Percentiles rank a stretch among this genome's conserved stretches.
These are phyloP conservation scores for Sungouiozyma ichnusensis DNA, from an alignment of 805 yeast genomes.

Conservation along the genomic window DNA sequence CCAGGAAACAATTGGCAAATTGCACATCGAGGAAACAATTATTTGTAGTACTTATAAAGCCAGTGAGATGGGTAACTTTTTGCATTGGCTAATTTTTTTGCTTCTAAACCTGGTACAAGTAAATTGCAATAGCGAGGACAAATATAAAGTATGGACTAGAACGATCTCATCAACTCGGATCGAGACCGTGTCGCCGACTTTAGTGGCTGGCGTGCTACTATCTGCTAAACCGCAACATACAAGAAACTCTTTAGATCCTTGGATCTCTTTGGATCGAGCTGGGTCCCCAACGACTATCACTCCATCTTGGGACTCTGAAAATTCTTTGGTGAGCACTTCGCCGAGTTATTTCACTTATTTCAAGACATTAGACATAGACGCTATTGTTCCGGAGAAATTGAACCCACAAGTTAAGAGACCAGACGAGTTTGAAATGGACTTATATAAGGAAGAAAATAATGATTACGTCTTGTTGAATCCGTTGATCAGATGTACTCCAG, in stretches of 20 bases:
- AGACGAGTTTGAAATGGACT: slow-evolving; percentile 44
- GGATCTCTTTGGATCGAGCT: slow-evolving; percentile 65
- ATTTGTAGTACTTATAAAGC: background rate
- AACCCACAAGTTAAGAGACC: slow-evolving; percentile 16
- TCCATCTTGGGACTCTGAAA: slow-evolving; percentile 65
- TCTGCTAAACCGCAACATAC: slow-evolving; percentile 34
- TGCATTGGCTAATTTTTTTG: no score
- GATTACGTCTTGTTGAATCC: slow-evolving; percentile 65
- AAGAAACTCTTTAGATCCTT: slow-evolving; percentile 58
- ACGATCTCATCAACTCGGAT: slow-evolving; percentile 44
- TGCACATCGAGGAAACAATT: background rate
- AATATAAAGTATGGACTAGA: slow-evolving; percentile 56
- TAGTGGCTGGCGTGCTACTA: slow-evolving; percentile 45
- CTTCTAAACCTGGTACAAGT: background rate
- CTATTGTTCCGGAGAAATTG: slow-evolving; percentile 4
- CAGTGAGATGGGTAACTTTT: no score
- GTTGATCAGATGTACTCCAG: slow-evolving; percentile 74
- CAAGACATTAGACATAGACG: slow-evolving; percentile 51
- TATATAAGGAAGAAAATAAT: slow-evolving; percentile 50
- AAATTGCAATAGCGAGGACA: slow-evolving; percentile 5
- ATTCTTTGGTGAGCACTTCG: slow-evolving; percentile 41
- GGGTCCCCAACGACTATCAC: slow-evolving; percentile 69
- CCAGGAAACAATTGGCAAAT: no score
- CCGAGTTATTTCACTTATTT: slow-evolving; percentile 72
- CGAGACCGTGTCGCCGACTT: slow-evolving; percentile 60